Evolutionary conservation across 2,329 filamentous ascomycete genomes (phyloP).

Genomic region (Xylaria sp.): DNA sequence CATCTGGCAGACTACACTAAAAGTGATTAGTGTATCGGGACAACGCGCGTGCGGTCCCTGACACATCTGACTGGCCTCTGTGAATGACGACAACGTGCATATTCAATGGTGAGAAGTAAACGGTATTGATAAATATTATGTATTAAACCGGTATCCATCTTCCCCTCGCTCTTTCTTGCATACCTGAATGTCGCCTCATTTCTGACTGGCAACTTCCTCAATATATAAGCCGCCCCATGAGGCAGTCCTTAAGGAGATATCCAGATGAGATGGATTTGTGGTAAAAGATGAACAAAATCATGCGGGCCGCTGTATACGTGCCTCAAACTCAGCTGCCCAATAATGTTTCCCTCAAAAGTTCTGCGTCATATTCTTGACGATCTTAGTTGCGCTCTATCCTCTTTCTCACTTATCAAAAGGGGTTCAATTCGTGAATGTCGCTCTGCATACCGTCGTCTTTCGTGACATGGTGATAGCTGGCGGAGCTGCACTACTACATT

Average conservation of each 20-base stretch:
- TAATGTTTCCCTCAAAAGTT: too few relatives aligned
- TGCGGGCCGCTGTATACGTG: too few relatives aligned
- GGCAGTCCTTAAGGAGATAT: too few relatives aligned
- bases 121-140: neutral
- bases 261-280: too few relatives aligned
- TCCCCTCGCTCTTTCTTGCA: neutral
- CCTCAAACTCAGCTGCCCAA: too few relatives aligned
- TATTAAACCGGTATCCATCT: neutral
- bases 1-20: constrained; percentile 14
- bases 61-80: constrained; percentile 1
- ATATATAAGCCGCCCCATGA: too few relatives aligned
- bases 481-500: constrained; percentile 50
- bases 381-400: constrained; percentile 45
- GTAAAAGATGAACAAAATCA: too few relatives aligned
- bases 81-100: constrained; percentile 1
- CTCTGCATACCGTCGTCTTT: constrained; percentile 50
- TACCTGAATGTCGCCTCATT: neutral
- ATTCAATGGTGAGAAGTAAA: neutral
- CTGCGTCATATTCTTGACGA: too few relatives aligned
- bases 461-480: constrained; percentile 45
- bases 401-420: constrained; percentile 44
- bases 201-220: too few relatives aligned
- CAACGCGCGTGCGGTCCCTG: constrained; percentile 3
- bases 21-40: constrained; percentile 22
- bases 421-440: constrained; percentile 28